Evolutionary conservation across 495 filamentous ascomycete species (phyloP).

Genomic region (Lichenothelia convexa): DNA sequence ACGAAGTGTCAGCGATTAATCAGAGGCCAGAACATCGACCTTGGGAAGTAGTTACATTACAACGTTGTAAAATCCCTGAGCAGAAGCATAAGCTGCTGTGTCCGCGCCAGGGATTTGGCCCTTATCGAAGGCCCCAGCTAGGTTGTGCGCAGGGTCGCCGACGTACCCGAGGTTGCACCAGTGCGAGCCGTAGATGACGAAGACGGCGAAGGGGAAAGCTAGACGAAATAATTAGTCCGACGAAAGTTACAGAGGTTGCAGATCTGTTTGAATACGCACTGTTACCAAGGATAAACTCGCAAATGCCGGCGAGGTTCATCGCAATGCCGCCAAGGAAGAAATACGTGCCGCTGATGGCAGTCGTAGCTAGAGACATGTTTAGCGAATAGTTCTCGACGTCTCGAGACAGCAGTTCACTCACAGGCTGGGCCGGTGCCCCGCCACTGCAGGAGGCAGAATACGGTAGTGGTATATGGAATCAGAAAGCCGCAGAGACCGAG

Average conservation of each 20-base stretch:
- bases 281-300: slow-evolving; percentile 14
- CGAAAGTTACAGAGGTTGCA: background rate
- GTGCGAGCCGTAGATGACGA: slow-evolving; percentile 12
- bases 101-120: slow-evolving; percentile 9
- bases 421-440: slow-evolving; percentile 6
- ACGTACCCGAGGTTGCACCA: slow-evolving; percentile 11
- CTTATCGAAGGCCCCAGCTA: slow-evolving; percentile 3
- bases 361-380: background rate
- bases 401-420: background rate
- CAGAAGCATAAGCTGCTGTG: slow-evolving; percentile 5
- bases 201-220: slow-evolving; percentile 13
- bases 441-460: slow-evolving; percentile 8
- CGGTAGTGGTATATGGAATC: slow-evolving; percentile 10
- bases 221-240: background rate
- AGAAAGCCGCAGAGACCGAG: slow-evolving; percentile 12
- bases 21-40: background rate
- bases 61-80: slow-evolving; percentile 12
- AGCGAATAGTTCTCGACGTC: background rate
- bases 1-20: background rate
- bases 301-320: slow-evolving; percentile 11
- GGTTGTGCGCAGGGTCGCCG: slow-evolving; percentile 9
- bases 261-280: background rate
- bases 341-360: slow-evolving; percentile 9
- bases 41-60: slow-evolving; percentile 5
- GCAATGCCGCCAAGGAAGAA: slow-evolving; percentile 14